These are phyloP conservation scores for Ensete ventricosum DNA, from an alignment of 176 grass and related monocot species.

Conservation along the genomic window DNA sequence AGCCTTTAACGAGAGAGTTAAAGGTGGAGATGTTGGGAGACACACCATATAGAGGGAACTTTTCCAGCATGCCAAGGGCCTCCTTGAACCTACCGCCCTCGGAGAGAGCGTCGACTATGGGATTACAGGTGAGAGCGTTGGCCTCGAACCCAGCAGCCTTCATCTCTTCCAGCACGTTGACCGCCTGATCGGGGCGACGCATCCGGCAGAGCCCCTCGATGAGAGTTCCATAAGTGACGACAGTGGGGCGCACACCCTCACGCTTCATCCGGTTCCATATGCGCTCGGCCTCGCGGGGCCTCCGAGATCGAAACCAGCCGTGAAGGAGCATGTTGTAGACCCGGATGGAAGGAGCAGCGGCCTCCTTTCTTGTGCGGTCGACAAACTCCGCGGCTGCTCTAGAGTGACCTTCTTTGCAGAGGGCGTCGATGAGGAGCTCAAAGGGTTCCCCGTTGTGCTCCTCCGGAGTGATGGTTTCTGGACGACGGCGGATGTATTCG, in stretches of 20 bases:
- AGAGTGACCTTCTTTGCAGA: constrained; percentile 70
- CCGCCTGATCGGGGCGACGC: constrained; percentile 57
- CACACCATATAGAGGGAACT: constrained; percentile 65
- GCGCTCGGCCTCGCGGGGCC: constrained; percentile 42
- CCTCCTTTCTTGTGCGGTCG: constrained; percentile 26
- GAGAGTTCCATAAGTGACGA: constrained; percentile 67
- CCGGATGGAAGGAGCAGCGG: constrained; percentile 28
- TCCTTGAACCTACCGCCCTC: constrained; percentile 54
- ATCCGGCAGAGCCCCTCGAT: constrained; percentile 52
- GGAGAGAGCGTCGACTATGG: constrained; percentile 46
- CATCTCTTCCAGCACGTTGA: constrained; percentile 54
- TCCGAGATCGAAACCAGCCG: constrained; percentile 55
- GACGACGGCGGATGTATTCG: constrained; percentile 38
- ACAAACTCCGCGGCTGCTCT: constrained; percentile 40
- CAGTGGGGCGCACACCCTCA: constrained; percentile 42
- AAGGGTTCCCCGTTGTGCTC: constrained; percentile 5
- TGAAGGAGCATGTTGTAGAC: constrained; percentile 67
- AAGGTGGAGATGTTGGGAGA: constrained; percentile 63
- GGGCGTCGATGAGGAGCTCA: constrained; percentile 49
- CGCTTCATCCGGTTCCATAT: constrained; percentile 59
- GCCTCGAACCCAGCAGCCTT: constrained; percentile 31
- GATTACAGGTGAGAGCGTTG: constrained; percentile 63
- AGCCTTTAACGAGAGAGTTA: constrained; percentile 62
- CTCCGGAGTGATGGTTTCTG: constrained; percentile 20
- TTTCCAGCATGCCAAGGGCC: constrained; percentile 68